Base-by-base conservation (phyloP, 805 yeast species). In the Ogataea dorogensis region DNA sequence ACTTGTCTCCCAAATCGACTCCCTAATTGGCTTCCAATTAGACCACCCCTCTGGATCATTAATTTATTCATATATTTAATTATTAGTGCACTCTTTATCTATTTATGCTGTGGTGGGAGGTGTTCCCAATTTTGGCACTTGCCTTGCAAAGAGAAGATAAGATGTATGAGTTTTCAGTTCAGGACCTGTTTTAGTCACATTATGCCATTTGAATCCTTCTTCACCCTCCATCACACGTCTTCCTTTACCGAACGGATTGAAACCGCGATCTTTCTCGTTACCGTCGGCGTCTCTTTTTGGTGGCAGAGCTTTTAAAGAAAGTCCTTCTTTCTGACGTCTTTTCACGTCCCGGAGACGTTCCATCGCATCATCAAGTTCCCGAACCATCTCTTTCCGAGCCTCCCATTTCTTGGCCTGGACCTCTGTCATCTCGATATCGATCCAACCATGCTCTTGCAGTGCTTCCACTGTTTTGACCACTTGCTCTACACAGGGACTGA, bases 401-500 rank as follows among this genome's bases (percentile, higher is more conserved):
- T 89, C 98, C 53, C 84, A 91, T 47, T 85, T 75, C 49, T 74
- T 77, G 6, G 89, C 86, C 26, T 83, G 81, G 31, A 88, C 80
- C 56, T 91, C 98, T 3, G 91, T 94, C 89, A 87, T 85, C 61
- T 93, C 96, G 15, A 93, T 79, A 12, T 76, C 72, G 5, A 75
- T 71, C 96, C 97, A 93, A 1, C 95, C 96, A 27, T 79, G 58
- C 21, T 67, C 72, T 47, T 81, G 79, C 40, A 93, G 64, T 0
- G 85, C 81, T 46, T 76, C 81, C 9, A 91, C 78, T 0, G 98
- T 86, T 56, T 85, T 81, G 40, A 82, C 82, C 3, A 93, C 98
- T 64, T 93, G 99, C 63, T 93, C 99, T 31, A 93, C 85, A 61
- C 99, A 93, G 7, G 99, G 99, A 24, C 95, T 86, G 56, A 93